These are phyloP conservation scores for Penicillium sp. DNA, from an alignment of 2,329 filamentous ascomycete genomes.

Conservation along the genomic window DNA sequence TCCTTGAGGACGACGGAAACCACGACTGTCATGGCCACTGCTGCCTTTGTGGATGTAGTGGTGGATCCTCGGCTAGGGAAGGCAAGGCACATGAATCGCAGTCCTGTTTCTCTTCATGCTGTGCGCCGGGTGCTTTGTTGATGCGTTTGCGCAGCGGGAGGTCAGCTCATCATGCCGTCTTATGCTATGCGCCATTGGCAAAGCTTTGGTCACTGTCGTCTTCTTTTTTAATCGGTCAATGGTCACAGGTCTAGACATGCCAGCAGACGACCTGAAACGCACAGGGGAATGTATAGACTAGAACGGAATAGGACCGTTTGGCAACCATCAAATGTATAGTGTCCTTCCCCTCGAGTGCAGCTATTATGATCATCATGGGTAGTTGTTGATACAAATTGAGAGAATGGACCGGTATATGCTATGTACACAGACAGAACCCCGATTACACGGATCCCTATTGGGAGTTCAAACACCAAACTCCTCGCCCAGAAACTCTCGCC, in stretches of 20 bases:
- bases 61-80: constrained; percentile 54
- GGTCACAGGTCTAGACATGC: not conserved
- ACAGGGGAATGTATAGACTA: too few relatives aligned
- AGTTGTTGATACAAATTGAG: too few relatives aligned
- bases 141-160: constrained; percentile 15
- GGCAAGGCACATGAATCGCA: constrained; percentile 43
- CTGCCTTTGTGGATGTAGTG: constrained; percentile 60
- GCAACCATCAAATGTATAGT: too few relatives aligned
- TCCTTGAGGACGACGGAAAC: constrained; percentile 59
- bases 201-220: constrained; percentile 10
- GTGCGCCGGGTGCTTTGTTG: constrained; percentile 19
- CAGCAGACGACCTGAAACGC: not conserved
- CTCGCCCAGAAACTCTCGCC: not conserved
- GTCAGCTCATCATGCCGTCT: constrained; percentile 16
- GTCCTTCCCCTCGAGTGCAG: too few relatives aligned
- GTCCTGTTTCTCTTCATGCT: constrained; percentile 18
- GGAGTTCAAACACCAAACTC: not conserved
- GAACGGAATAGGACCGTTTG: too few relatives aligned
- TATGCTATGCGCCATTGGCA: constrained; percentile 17
- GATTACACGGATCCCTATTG: too few relatives aligned
- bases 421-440: too few relatives aligned
- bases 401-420: too few relatives aligned
- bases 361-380: too few relatives aligned
- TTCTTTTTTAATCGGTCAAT: constrained; percentile 18
- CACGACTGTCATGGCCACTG: constrained; percentile 63